Base-by-base conservation (phyloP, 2,329 filamentous ascomycete species). In the Cercospora sesami region DNA sequence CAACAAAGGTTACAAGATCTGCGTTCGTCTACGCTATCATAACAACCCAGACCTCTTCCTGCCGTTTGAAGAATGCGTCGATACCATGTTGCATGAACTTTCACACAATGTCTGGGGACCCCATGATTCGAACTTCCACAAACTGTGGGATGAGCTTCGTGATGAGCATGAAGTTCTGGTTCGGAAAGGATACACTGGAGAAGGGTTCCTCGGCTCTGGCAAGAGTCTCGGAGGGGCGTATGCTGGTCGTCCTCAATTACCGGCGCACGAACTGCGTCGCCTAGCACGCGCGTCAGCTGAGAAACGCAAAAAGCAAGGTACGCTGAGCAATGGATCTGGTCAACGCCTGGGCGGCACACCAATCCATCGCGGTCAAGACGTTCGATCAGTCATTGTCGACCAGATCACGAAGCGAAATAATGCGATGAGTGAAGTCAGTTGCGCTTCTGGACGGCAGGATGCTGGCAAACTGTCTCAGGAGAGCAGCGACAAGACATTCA, bases 41-140 rank as follows among this genome's bases (percentile, higher is more conserved):
- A 84, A 86, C 73, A 92, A 96, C 77, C 85, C 86, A 9, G 87
- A 83, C 45, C 89, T 92, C 73, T 98, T 98, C 75, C 79, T 97
- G 21, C 89, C 91, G 1, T 81, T 94, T 66, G 93, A 97, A 76
- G 84, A 91, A 71, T 86, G 97, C 7, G 85, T 93, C 53, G 93
- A 97, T 79, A 98, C 94, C 0, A 91, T 98, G 89, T 87, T 98
- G 21, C 94, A 98, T 78, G 94, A 98, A 83, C 86, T 98, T 2
- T 90, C 88, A n/a, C 94, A 98, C 76, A 97, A 91, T 72, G 86
- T 93, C 10, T 89, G 90, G 78, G 93, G 92, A 0, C 91, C 92
- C 1, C 94, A 98, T 78, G 89, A 97, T 76, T 85, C 84, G 58
- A 86, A 90, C 39, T 98, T 98, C 76, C 89, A 97, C 73, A 89